These are phyloP conservation scores for Colletotrichum navitas DNA, from an alignment of 2,329 filamentous ascomycete genomes.

Conservation along the genomic window DNA sequence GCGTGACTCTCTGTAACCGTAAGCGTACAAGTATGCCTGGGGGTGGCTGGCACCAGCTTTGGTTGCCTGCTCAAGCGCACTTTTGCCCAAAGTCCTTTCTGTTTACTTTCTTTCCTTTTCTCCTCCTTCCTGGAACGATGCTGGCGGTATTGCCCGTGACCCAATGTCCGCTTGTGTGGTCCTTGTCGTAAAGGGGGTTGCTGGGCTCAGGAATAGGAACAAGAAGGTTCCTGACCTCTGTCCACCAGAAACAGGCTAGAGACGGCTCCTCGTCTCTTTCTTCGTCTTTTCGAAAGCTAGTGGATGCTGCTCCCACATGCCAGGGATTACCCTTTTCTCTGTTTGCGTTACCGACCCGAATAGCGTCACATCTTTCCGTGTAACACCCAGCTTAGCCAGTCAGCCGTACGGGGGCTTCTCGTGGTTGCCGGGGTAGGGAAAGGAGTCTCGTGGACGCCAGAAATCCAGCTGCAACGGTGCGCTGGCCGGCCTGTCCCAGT, in stretches of 20 bases:
- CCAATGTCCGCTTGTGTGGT: neutral
- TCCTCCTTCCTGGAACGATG: neutral
- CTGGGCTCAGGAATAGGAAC: neutral
- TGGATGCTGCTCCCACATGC: neutral
- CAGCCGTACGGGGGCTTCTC: neutral
- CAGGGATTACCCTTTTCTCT: constrained; percentile 16
- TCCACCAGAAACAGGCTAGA: neutral
- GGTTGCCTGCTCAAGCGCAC: neutral
- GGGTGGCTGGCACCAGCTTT: no score
- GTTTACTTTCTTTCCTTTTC: neutral
- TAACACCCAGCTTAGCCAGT: neutral
- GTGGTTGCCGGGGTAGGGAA: neutral
- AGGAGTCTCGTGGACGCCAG: neutral
- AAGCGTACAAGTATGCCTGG: neutral
- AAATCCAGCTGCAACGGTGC: neutral
- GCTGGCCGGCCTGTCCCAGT: constrained; percentile 5
- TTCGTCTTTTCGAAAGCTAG: neutral
- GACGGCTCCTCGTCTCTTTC: neutral
- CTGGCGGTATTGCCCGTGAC: neutral
- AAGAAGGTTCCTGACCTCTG: neutral
- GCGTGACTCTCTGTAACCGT: no score
- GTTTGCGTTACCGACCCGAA: constrained; percentile 15
- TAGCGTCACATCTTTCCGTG: neutral
- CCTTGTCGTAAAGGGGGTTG: neutral
- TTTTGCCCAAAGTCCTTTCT: neutral